Conservation (phyloP, 2,329 filamentous ascomycete genomes). For the Exserohilum rostratum region DNA sequence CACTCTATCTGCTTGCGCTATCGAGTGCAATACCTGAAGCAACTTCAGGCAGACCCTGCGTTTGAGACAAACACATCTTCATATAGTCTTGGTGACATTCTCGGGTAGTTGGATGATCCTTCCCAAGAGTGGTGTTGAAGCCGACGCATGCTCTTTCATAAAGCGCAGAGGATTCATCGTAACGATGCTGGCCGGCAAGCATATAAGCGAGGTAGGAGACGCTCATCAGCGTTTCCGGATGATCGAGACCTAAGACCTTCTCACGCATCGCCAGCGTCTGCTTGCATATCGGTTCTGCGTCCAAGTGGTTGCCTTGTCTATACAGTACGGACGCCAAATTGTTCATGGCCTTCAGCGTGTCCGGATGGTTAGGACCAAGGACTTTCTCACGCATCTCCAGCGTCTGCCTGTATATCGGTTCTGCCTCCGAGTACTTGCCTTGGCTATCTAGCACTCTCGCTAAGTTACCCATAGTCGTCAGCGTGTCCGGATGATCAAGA, state of each 20-base stretch:
- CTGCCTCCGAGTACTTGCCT: neutral
- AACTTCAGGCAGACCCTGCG: no score
- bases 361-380: no score
- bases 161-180: neutral
- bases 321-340: no score
- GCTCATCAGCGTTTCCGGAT: neutral
- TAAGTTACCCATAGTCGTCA: neutral
- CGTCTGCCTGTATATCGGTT: neutral
- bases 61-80: no score
- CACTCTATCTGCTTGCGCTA: no score
- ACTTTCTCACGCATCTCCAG: neutral
- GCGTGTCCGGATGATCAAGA: neutral
- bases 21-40: no score
- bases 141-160: neutral
- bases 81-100: no score
- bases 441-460: neutral
- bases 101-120: neutral
- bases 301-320: neutral
- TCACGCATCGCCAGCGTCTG: no score
- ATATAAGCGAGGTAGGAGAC: neutral
- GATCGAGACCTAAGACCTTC: neutral
- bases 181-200: neutral
- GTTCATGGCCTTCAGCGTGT: no score
- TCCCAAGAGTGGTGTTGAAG: neutral
- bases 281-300: neutral